Conservation (phyloP, 2,329 filamentous ascomycete species). For the Aspergillus piperis region DNA sequence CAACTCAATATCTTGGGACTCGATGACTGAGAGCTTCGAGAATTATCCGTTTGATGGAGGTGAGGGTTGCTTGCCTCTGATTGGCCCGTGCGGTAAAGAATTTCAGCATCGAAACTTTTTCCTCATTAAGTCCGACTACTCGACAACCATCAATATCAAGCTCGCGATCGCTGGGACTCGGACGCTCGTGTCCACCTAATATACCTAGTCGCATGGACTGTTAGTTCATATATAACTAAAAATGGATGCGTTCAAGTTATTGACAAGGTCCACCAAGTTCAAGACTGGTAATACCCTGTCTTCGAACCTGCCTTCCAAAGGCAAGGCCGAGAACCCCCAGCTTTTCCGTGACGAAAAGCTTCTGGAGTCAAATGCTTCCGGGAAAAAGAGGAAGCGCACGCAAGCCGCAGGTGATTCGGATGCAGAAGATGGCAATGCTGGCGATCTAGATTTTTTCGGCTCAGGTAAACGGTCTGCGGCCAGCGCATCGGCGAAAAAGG, state of each 20-base stretch:
- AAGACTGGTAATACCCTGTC: conserved; percentile 32
- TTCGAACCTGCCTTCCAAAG: conserved; percentile 41
- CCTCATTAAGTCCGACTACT: conserved; percentile 14
- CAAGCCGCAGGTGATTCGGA: conserved; percentile 21
- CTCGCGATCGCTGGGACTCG: neutral
- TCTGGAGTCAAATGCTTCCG: conserved; percentile 23
- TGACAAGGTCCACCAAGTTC: conserved; percentile 48
- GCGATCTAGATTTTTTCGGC: conserved; percentile 42
- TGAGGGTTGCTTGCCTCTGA: conserved; percentile 25
- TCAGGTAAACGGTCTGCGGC: conserved; percentile 30
- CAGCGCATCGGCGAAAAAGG: conserved; percentile 20
- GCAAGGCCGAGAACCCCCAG: conserved; percentile 42
- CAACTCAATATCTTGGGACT: too few relatives aligned
- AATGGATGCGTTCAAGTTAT: conserved; percentile 50
- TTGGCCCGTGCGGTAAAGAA: conserved; percentile 36
- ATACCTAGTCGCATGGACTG: conserved; percentile 7
- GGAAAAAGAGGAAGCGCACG: conserved; percentile 42
- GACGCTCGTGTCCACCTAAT: neutral
- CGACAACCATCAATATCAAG: conserved; percentile 13
- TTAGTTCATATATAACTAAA: conserved; percentile 10
- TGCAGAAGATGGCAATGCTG: conserved; percentile 17
- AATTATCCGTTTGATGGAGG: neutral
- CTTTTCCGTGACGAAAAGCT: conserved; percentile 38
- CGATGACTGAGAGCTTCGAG: neutral
- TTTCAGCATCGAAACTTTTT: conserved; percentile 27